A percentile compares a stretch with the other conserved stretches of the same genome.
These are phyloP conservation scores for Termitomyces sp. DNA, from an alignment of 768 basidiomycete species.

Conservation along the genomic window DNA sequence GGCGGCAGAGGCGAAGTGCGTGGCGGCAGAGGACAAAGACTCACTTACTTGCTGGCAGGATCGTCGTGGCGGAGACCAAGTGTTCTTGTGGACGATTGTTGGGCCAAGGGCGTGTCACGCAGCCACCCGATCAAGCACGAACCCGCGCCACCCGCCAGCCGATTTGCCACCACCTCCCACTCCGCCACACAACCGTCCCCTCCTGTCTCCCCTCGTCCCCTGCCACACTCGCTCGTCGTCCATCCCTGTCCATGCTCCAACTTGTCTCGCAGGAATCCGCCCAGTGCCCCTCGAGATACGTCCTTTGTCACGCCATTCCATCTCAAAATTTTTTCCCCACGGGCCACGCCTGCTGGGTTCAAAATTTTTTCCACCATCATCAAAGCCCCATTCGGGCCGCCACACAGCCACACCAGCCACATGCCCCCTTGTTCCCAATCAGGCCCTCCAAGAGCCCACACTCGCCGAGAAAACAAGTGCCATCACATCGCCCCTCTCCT, in stretches of 20 bases:
- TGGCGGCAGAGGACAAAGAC: background rate
- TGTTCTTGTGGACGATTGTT: background rate
- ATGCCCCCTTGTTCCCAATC: constrained; percentile 1
- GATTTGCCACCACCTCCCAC: too few relatives aligned
- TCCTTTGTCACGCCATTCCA: too few relatives aligned
- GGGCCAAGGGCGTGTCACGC: constrained; percentile 4
- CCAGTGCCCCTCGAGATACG: background rate
- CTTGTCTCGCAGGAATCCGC: too few relatives aligned
- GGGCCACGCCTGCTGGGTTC: constrained; percentile 4
- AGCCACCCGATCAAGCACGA: constrained; percentile 7
- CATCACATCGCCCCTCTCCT: background rate
- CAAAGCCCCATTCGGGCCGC: constrained; percentile 6
- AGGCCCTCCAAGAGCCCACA: too few relatives aligned
- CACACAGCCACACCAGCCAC: constrained; percentile 10
- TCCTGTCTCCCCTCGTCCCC: background rate
- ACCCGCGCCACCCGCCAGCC: constrained; percentile 7
- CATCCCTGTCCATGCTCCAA: too few relatives aligned
- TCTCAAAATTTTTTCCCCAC: background rate
- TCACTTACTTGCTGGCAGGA: background rate
- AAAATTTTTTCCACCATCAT: constrained; percentile 2
- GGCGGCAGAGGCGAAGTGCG: background rate
- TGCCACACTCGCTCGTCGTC: too few relatives aligned
- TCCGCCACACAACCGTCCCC: background rate
- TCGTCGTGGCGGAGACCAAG: background rate
- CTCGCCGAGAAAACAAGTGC: background rate